Evolutionary conservation across 768 basidiomycete species (phyloP), one percentile per base, ranked within the genome.

Genomic region (Mycena rosella): DNA sequence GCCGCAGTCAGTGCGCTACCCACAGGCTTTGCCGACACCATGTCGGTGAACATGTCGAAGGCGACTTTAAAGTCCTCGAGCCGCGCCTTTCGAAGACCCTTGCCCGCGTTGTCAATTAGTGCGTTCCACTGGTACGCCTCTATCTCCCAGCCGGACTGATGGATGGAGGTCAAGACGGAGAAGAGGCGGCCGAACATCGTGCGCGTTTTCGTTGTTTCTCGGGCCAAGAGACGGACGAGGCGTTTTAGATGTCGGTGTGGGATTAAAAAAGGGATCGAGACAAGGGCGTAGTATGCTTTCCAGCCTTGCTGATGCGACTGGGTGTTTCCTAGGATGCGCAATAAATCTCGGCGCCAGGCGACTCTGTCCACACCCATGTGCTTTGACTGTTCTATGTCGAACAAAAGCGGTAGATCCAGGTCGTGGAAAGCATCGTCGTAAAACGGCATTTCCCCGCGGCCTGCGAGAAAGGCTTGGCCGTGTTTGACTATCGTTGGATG

Each of bases 81-180:
- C 29, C 81, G 78, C 45, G 88, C 86, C 74, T 85, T 88, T 63
- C 91, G 85, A 80, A 85, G 88, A 4, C 91, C 91, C 65, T 84
- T 86, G 18, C 89, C 92, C 0, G 90, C 88, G 73, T 82, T 84
- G 71, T 91, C 85, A 65, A 95, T 86, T 49, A 95, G 83, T 10
- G 87, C 81, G 74, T 94, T 95, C 91, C 93, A 95, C 75, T 94
- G 87, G 83, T 88, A 88, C n/a, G 80, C 72, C 68, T 86, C 81
- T 34, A 93, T 76, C 14, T 61, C 78, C 26, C 88, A 90, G 15
- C 88, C 89, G n/a, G 79, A 81, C 24, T 78, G 78, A 63, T 85
- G 87, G 44, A 95, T 79, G 48, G 82, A 83, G 47, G 85, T 85
- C 68, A 94, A 74, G 15, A 93, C 86, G n/a, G 89, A 85, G n/a